Conservation (phyloP, 768 basidiomycete species). For the Cantharellus cinnabarinus region DNA sequence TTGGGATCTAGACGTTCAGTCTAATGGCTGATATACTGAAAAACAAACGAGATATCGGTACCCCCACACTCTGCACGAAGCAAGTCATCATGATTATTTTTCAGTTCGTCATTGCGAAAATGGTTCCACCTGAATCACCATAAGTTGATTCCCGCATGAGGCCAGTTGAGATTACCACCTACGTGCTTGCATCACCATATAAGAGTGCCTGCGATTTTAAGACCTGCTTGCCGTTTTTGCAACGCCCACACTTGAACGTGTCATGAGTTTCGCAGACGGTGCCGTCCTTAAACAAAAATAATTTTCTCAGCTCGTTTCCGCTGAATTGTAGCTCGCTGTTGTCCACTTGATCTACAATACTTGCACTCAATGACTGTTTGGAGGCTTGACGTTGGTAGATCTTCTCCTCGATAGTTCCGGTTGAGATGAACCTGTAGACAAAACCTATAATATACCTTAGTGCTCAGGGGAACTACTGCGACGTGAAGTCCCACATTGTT, state of each 20-base stretch:
- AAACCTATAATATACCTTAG: conserved; percentile 39
- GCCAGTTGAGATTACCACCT: conserved; percentile 20
- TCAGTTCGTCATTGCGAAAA: conserved; percentile 72
- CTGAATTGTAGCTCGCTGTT: conserved; percentile 93
- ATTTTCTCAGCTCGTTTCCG: conserved; percentile 62
- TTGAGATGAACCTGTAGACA: conserved; percentile 93
- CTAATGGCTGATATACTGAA: conserved; percentile 87
- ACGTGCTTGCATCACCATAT: conserved; percentile 97
- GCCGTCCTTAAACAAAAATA: conserved; percentile 78
- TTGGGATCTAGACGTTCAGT: background rate
- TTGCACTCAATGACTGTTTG: conserved; percentile 90
- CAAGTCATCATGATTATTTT: conserved; percentile 86
- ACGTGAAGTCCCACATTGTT: conserved; percentile 55
- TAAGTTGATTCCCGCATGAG: background rate
- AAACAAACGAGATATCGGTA: conserved; percentile 81
- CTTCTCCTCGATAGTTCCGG: conserved; percentile 96
- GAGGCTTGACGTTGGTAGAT: conserved; percentile 95
- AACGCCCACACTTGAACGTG: conserved; percentile 91
- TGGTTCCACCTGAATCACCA: conserved; percentile 71
- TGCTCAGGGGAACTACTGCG: background rate
- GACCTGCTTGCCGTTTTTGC: conserved; percentile 65
- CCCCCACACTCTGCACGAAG: conserved; percentile 72
- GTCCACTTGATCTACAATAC: conserved; percentile 96
- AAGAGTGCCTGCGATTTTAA: conserved; percentile 69
- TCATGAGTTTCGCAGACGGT: conserved; percentile 91